Base-by-base conservation (phyloP, 2,329 filamentous ascomycete genomes). In the Cladosporium sp. region DNA sequence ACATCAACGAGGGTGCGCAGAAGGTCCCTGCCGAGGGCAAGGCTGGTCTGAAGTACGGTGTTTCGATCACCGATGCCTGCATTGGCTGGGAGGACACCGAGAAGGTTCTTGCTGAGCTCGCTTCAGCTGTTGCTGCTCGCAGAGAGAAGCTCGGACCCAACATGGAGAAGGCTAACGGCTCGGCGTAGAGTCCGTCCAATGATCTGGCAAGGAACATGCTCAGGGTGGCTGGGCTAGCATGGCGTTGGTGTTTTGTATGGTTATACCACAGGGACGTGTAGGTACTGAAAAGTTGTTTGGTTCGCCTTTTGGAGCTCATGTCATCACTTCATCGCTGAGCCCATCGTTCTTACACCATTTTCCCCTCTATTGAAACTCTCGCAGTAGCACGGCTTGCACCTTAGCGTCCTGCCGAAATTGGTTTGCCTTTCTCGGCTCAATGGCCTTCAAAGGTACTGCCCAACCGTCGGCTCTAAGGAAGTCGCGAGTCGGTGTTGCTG, bases 41-140 rank as follows among this genome's bases (percentile, higher is more conserved):
- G 8, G 78, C 87, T 0, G 91, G 80, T 8, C 85, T 97, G 61
- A 92, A 93, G 84, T 92, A 92, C 81, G 93, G 93, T 72, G 91
- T 97, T 75, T 94, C 90, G 79, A 97, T 97, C 80, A 97, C 93
- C 0, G 93, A 97, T 79, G 94, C 93, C 65, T 99, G 94, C 82
- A 97, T 99, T 77, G 84, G 91, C 84, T 97, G 94, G 94, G 92
- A 96, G 15, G 85, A 84, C 63, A 97, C 93, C 1, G 87, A 95
- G 51, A 82, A 86, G 1, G 91, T 95, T 0, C 85, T 98, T 28
- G 91, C 97, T 79, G 86, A 94, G 72, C 86, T 98, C 34, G 93
- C 95, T 6, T 87, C 88, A n/a, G 91, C 92, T 41, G 90, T 98
- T 62, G 64, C 64, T 87, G 91, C 61, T 86, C 87, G 69, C 87